Evolutionary conservation across 1,284 basidiomycete genomes (phyloP).

Genomic region (Vanrija sp.): DNA sequence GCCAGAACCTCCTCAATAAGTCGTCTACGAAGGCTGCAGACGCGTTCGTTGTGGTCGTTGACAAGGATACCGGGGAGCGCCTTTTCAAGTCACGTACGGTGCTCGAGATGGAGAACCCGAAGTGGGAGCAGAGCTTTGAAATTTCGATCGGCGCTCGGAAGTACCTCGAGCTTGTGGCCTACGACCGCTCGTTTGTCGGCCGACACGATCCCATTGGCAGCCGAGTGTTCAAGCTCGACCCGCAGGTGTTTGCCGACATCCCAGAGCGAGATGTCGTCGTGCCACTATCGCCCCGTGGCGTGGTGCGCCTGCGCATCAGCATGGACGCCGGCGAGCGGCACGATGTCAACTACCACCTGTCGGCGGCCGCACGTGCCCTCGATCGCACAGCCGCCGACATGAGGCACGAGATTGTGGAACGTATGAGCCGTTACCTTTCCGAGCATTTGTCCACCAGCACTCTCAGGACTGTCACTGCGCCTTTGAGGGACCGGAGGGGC

Average conservation of each 20-base stretch:
- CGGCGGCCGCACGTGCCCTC: slow-evolving; percentile 27
- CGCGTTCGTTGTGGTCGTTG: slow-evolving; percentile 37
- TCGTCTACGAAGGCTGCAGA: slow-evolving; percentile 37
- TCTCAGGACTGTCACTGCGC: slow-evolving; percentile 27
- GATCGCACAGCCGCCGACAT: slow-evolving; percentile 40
- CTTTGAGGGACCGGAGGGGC: slow-evolving; percentile 35
- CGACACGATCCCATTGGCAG: slow-evolving; percentile 45
- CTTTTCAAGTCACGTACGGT: slow-evolving; percentile 46
- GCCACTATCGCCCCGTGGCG: slow-evolving; percentile 40
- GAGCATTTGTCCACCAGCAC: slow-evolving; percentile 24
- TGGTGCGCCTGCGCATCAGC: slow-evolving; percentile 39
- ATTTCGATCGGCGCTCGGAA: slow-evolving; percentile 30
- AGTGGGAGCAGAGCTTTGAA: slow-evolving; percentile 46
- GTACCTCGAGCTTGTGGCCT: slow-evolving; percentile 36
- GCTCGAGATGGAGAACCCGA: slow-evolving; percentile 42
- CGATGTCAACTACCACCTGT: slow-evolving; percentile 43
- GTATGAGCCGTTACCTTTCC: slow-evolving; percentile 40
- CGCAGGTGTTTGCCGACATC: slow-evolving; percentile 24
- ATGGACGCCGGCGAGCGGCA: slow-evolving; percentile 42
- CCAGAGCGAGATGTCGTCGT: slow-evolving; percentile 37
- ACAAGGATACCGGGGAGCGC: slow-evolving; percentile 33
- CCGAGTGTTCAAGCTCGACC: slow-evolving; percentile 40
- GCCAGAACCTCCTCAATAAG: slow-evolving; percentile 37
- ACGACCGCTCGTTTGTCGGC: slow-evolving; percentile 45
- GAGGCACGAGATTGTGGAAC: slow-evolving; percentile 40